phyloP scores from a whole-genome alignment of 768 basidiomycete species.

The Amylocystis lapponica region DNA sequence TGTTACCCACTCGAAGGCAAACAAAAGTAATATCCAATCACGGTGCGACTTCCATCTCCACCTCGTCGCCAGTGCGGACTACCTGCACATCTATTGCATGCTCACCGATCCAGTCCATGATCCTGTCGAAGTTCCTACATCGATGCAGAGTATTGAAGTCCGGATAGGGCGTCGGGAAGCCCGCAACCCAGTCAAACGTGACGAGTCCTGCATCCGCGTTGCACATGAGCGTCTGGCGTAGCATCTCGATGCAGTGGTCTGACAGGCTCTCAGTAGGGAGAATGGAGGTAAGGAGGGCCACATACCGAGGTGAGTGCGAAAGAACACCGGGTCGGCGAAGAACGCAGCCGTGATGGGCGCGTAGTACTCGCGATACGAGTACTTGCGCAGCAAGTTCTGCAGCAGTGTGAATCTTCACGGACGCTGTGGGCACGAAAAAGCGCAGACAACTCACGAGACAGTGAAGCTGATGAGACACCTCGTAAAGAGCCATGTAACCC shows the following conservation, averaged over 20 bases:
- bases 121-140: slow-evolving; percentile 1
- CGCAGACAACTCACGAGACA: background rate
- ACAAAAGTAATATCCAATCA: too few relatives aligned
- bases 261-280: background rate
- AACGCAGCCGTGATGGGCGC: background rate
- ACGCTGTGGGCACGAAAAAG: background rate
- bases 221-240: slow-evolving; percentile 1
- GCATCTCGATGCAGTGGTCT: slow-evolving; percentile 5
- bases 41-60: too few relatives aligned
- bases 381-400: slow-evolving; percentile 2
- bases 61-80: background rate
- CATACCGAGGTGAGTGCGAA: background rate
- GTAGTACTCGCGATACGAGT: slow-evolving; percentile 1
- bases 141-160: slow-evolving; percentile 2
- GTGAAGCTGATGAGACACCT: slow-evolving; percentile 1
- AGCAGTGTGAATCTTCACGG: background rate
- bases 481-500: background rate
- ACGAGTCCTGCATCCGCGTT: slow-evolving; percentile 1
- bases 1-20: too few relatives aligned
- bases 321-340: background rate
- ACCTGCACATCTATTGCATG: background rate
- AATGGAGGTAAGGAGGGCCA: background rate
- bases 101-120: background rate
- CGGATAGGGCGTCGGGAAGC: background rate
- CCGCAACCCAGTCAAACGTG: slow-evolving; percentile 3